phyloP scores from a whole-genome alignment of 2,329 filamentous ascomycete species.

The Alternaria ventricosa region DNA sequence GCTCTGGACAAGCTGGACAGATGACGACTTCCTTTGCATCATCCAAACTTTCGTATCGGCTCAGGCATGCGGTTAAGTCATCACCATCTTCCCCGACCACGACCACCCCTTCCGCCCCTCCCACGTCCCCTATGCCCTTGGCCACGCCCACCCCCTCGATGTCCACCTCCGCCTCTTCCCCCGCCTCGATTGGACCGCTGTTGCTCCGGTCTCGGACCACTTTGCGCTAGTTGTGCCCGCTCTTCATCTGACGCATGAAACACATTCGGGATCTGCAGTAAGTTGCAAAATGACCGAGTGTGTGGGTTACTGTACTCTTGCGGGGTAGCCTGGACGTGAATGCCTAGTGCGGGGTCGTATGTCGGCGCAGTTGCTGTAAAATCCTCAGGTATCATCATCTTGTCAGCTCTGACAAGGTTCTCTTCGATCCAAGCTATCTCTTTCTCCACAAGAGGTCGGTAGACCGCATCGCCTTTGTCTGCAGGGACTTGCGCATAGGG shows the following conservation, averaged over 20 bases:
- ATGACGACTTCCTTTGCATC: neutral
- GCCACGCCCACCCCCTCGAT: conserved; percentile 32
- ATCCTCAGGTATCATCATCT: conserved; percentile 75
- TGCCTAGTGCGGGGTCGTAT: conserved; percentile 65
- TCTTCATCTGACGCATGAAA: conserved; percentile 79
- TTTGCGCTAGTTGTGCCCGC: conserved; percentile 44
- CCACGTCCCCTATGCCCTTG: conserved; percentile 26
- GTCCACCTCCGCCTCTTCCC: conserved; percentile 38
- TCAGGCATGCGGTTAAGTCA: conserved; percentile 4
- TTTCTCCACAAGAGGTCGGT: conserved; percentile 70
- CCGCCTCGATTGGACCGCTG: conserved; percentile 36
- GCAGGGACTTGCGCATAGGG: conserved; percentile 59
- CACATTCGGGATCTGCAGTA: conserved; percentile 78
- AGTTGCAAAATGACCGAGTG: conserved; percentile 78
- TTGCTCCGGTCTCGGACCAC: conserved; percentile 38
- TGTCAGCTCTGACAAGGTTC: conserved; percentile 68
- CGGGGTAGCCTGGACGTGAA: conserved; percentile 68
- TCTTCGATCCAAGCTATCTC: conserved; percentile 82
- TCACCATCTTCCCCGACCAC: conserved; percentile 37
- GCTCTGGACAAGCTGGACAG: neutral
- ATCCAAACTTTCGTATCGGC: neutral
- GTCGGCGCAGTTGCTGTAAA: conserved; percentile 79
- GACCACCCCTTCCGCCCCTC: conserved; percentile 22
- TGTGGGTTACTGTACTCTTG: conserved; percentile 87
- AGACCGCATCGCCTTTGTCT: conserved; percentile 72